Evolutionary conservation across 768 basidiomycete species (phyloP), one percentile per base, ranked within the genome.

Genomic region (Coprinellus micaceus): DNA sequence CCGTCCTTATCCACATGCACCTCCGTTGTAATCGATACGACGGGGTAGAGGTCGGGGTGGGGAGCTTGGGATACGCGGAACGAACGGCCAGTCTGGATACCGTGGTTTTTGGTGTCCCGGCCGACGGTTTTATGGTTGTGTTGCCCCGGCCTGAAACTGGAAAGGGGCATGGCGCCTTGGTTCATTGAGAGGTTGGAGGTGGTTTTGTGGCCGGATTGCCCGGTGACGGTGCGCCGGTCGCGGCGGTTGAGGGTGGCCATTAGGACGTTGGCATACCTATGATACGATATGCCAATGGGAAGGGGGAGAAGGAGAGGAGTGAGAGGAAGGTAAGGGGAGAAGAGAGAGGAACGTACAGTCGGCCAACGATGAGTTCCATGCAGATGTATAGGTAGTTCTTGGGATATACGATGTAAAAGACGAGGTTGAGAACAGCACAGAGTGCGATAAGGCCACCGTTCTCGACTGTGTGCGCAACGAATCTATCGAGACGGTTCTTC

Each of bases 221-320:
- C 49, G 7, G 49, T 51, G 19, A 51, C 29, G 19, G 26, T n/a
- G 17, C 26, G 12, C 6, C 49, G 49, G 49, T 51, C 49, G n/a
- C 49, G 49, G 30, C 49, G 49, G 30, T 51, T 51, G 11, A 51
- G 30, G 19, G 49, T 51, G n/a, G 49, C 29, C 29, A 51, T 33
- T 37, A 51, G 29, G n/a, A 51, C 49, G 29, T 51, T 51, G 19
- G 49, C 49, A 22, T 51, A 51, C 24, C 29, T 33, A 22, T 10
- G 49, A 19, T 15, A 12, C 6, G 33, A 21, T 15, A 51, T 49
- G 47, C n/a, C n/a, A n/a, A n/a, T n/a, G n/a, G n/a, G n/a, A n/a
- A n/a, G n/a, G n/a, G n/a, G n/a, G n/a, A n/a, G n/a, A n/a, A n/a
- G n/a, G n/a, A n/a, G n/a, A n/a, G n/a, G n/a, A 48, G 26, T 19